A percentile compares a stretch with the other conserved stretches of the same genome.
Conservation (phyloP, 2,329 filamentous ascomycete genomes). For the Monilinia laxa region DNA sequence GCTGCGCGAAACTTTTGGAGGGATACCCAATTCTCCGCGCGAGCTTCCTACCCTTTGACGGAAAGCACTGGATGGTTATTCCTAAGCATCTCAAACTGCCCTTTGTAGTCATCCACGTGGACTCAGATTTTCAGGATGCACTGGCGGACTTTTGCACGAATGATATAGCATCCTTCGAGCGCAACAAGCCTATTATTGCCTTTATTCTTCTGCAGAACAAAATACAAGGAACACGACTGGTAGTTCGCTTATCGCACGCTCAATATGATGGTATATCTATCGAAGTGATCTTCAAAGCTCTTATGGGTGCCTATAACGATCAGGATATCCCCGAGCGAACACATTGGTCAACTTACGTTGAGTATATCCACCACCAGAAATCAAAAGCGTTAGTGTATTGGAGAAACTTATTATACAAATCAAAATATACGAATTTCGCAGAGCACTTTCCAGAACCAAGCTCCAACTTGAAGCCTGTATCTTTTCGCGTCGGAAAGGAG, state of each 20-base stretch:
- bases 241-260: background rate
- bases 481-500: background rate
- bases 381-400: background rate
- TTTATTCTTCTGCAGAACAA: background rate
- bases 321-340: background rate
- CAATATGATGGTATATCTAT: background rate
- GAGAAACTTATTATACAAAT: background rate
- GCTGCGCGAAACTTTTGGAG: too few relatives aligned
- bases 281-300: conserved; percentile 2
- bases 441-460: background rate
- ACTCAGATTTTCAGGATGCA: background rate
- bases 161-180: background rate
- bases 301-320: background rate
- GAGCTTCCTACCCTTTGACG: too few relatives aligned
- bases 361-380: conserved; percentile 7
- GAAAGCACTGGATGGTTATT: too few relatives aligned
- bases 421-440: background rate
- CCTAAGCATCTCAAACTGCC: too few relatives aligned
- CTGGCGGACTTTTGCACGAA: background rate
- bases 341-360: conserved; percentile 1
- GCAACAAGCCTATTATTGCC: background rate
- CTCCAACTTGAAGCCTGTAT: background rate
- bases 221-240: background rate
- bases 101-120: background rate
- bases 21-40: too few relatives aligned